phyloP scores from a whole-genome alignment of 2,329 filamentous ascomycete species.

The Venturia aucupariae region DNA sequence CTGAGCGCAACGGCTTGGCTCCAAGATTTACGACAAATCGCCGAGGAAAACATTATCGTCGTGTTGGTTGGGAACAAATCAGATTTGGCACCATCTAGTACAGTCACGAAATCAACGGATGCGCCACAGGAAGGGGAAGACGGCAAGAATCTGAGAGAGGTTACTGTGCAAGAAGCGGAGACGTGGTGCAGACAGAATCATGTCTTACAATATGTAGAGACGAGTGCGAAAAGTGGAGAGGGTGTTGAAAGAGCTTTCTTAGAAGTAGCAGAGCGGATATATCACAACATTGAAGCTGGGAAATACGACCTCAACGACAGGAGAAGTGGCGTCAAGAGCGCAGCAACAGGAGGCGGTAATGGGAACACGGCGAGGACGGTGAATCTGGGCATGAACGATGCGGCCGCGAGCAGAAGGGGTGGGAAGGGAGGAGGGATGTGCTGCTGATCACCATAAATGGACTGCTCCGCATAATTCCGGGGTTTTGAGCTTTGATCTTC shows the following conservation, averaged over 20 bases:
- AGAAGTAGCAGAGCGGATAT: conserved; percentile 89
- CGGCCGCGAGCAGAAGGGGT: conserved; percentile 19
- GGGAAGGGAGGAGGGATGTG: conserved; percentile 17
- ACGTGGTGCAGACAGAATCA: conserved; percentile 82
- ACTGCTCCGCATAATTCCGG: not conserved
- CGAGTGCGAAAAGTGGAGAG: conserved; percentile 88
- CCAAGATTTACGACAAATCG: conserved; percentile 85
- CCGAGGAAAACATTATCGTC: conserved; percentile 90
- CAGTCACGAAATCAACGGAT: conserved; percentile 21
- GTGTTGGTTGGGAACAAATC: conserved; percentile 93
- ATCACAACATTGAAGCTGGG: conserved; percentile 91
- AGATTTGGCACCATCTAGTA: conserved; percentile 55
- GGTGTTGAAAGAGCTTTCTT: conserved; percentile 90
- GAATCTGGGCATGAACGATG: conserved; percentile 36
- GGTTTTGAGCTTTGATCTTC: not conserved
- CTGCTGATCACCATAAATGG: not conserved
- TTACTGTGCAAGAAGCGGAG: conserved; percentile 73
- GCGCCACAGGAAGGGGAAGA: conserved; percentile 17
- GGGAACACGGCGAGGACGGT: conserved; percentile 33
- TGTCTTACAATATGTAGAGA: conserved; percentile 90
- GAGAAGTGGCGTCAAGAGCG: conserved; percentile 79
- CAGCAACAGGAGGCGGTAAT: conserved; percentile 37
- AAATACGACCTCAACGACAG: conserved; percentile 92
- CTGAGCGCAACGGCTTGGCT: conserved; percentile 87
- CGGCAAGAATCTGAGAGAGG: conserved; percentile 58